phyloP scores from a whole-genome alignment of 768 basidiomycete genomes.

The Nidularia sp. region DNA sequence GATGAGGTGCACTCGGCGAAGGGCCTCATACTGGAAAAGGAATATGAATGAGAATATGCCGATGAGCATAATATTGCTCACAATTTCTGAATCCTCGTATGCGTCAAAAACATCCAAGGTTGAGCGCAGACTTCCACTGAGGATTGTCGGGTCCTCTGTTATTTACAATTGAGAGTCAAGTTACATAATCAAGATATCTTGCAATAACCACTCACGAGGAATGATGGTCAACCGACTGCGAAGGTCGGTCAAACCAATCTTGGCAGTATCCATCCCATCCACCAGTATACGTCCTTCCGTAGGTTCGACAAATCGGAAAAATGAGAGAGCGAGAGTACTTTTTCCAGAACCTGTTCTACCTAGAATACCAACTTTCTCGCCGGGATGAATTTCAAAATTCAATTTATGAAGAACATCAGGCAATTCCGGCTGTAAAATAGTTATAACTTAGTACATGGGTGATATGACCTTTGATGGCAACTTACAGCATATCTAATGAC shows the following conservation, averaged over 20 bases:
- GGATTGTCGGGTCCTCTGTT: slow-evolving; percentile 76
- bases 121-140: slow-evolving; percentile 75
- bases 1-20: neutral
- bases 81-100: slow-evolving; percentile 76
- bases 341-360: neutral
- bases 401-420: slow-evolving; percentile 82
- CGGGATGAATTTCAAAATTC: slow-evolving; percentile 67
- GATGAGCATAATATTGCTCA: slow-evolving; percentile 19
- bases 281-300: slow-evolving; percentile 64
- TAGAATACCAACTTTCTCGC: slow-evolving; percentile 59
- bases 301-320: slow-evolving; percentile 86
- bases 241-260: slow-evolving; percentile 72
- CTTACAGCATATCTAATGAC: slow-evolving; percentile 76
- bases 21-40: neutral
- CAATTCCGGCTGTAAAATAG: slow-evolving; percentile 63
- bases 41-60: neutral
- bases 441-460: neutral
- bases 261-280: slow-evolving; percentile 72
- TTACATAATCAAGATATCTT: neutral
- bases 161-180: neutral
- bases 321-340: slow-evolving; percentile 68
- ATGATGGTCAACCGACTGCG: slow-evolving; percentile 75
- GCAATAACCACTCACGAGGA: slow-evolving; percentile 32
- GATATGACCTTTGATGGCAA: slow-evolving; percentile 2
- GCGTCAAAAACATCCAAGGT: slow-evolving; percentile 81